Conservation (phyloP, 2,329 filamentous ascomycete species). For the Conoideocrella luteorostrata region DNA sequence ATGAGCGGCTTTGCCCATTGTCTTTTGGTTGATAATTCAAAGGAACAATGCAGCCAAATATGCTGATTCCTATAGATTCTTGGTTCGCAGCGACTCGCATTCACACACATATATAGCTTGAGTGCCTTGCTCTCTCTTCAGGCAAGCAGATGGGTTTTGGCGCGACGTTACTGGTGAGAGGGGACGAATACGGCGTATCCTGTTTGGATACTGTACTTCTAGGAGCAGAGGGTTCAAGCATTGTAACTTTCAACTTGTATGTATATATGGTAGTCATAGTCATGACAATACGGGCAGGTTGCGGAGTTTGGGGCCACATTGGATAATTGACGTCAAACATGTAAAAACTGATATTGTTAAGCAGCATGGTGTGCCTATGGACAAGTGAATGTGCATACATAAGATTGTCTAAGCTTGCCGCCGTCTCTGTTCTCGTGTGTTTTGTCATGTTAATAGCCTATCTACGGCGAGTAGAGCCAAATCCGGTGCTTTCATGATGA, state of each 20-base stretch:
- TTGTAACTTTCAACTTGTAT: constrained; percentile 14
- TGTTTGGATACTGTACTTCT: constrained; percentile 22
- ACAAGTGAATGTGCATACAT: no score
- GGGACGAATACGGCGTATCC: constrained; percentile 2
- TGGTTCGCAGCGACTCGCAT: neutral
- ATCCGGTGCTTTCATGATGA: constrained; percentile 64
- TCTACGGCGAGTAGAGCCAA: constrained; percentile 60
- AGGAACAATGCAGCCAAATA: neutral
- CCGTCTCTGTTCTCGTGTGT: neutral
- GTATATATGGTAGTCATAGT: constrained; percentile 15
- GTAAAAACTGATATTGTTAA: neutral
- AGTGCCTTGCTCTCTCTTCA: neutral
- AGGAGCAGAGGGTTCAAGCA: constrained; percentile 11
- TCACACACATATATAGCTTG: neutral
- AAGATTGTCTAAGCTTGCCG: no score
- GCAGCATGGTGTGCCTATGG: no score
- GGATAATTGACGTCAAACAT: constrained; percentile 7
- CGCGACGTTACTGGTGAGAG: neutral
- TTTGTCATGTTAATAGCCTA: constrained; percentile 21
- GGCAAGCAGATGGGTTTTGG: neutral
- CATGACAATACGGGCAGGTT: constrained; percentile 7
- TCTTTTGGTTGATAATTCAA: constrained; percentile 1
- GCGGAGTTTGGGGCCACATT: constrained; percentile 9
- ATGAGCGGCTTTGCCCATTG: no score
- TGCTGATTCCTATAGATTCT: neutral